Percentiles rank a stretch among this genome's conserved stretches.
Conservation (phyloP, 2,329 filamentous ascomycete species). For the Paraphoma sp. region DNA sequence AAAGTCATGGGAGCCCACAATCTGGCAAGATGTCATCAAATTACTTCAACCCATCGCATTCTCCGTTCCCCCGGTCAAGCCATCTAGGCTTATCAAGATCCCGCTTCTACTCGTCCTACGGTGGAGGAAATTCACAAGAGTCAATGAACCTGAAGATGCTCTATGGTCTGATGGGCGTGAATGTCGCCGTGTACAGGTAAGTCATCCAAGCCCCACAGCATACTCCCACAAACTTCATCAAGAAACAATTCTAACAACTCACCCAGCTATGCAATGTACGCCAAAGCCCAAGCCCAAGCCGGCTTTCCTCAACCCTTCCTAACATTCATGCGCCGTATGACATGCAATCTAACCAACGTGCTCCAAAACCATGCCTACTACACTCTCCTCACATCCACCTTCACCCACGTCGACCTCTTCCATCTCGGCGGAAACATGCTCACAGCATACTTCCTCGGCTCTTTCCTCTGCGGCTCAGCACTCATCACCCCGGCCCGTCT, state of each 20-base stretch:
- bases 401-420: slow-evolving; percentile 44
- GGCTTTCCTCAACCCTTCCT: slow-evolving; percentile 17
- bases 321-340: slow-evolving; percentile 40
- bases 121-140: slow-evolving; percentile 1
- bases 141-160: slow-evolving; percentile 31
- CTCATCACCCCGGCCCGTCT: slow-evolving; percentile 35
- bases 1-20: neutral
- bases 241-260: too few species aligned
- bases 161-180: slow-evolving; percentile 49
- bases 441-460: slow-evolving; percentile 47
- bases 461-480: slow-evolving; percentile 37
- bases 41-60: slow-evolving; percentile 26
- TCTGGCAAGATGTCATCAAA: slow-evolving; percentile 10
- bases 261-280: slow-evolving; percentile 41
- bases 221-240: too few species aligned
- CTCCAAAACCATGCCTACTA: slow-evolving; percentile 40
- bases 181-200: slow-evolving; percentile 46
- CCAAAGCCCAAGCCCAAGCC: slow-evolving; percentile 28
- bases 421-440: slow-evolving; percentile 55
- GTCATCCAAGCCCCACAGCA: neutral
- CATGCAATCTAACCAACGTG: slow-evolving; percentile 36
- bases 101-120: slow-evolving; percentile 12
- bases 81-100: slow-evolving; percentile 10
- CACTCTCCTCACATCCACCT: slow-evolving; percentile 49
- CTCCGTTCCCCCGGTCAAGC: neutral